phyloP scores from a whole-genome alignment of 2,329 filamentous ascomycete genomes.

The Lecanicillium sp. region DNA sequence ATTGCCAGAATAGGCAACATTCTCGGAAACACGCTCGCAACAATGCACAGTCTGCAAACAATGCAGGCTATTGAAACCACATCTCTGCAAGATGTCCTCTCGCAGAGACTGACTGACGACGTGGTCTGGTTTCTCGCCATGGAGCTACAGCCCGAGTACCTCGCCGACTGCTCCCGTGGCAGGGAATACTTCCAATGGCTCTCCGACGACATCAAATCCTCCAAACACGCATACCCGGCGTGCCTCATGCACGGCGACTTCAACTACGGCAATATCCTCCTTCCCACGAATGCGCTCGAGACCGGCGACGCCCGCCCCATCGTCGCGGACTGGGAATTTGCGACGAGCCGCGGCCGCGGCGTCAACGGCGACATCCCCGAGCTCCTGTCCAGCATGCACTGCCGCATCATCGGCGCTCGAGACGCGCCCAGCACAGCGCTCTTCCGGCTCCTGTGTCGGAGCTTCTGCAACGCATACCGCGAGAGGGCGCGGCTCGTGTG shows the following conservation, averaged over 20 bases:
- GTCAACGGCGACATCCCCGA: slow-evolving; percentile 9
- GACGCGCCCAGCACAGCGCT: not conserved
- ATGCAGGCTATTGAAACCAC: not conserved
- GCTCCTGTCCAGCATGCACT: slow-evolving; percentile 4
- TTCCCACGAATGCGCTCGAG: not conserved
- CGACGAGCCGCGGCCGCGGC: slow-evolving; percentile 6
- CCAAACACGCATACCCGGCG: not conserved
- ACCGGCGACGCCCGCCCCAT: not conserved
- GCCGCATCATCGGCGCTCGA: slow-evolving; percentile 6
- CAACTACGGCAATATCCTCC: slow-evolving; percentile 11
- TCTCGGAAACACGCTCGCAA: slow-evolving; percentile 2
- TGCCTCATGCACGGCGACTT: slow-evolving; percentile 12
- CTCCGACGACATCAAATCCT: not conserved
- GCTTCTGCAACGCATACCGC: slow-evolving; percentile 4
- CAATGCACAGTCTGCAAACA: not conserved
- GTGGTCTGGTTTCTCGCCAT: slow-evolving; percentile 11
- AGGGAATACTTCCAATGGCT: slow-evolving; percentile 4
- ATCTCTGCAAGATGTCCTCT: not conserved
- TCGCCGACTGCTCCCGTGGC: not conserved
- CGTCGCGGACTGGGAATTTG: slow-evolving; percentile 11
- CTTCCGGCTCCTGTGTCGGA: not conserved
- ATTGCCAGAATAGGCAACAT: not conserved
- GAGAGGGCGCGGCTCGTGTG: slow-evolving; percentile 4
- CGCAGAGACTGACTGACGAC: not conserved
- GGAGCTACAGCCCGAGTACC: slow-evolving; percentile 6